Percentiles rank a stretch among this genome's conserved stretches.
Conservation (phyloP, 805 yeast genomes). For the Candida cerambycidarum region DNA sequence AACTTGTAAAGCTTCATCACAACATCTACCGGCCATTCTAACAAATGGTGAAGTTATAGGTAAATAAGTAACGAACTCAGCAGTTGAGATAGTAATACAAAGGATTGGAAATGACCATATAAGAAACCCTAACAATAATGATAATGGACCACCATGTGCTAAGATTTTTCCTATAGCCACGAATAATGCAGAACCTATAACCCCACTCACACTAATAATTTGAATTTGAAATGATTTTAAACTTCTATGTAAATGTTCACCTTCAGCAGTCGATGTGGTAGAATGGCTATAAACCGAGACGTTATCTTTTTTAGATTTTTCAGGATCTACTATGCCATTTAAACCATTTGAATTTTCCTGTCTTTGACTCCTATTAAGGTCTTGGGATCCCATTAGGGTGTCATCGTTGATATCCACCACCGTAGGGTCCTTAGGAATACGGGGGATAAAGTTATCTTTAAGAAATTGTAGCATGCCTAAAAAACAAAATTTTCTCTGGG, state of each 20-base stretch:
- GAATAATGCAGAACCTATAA: conserved; percentile 78
- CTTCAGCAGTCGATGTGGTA: conserved; percentile 16
- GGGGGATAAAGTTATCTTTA: conserved; percentile 17
- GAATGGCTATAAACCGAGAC: conserved; percentile 17
- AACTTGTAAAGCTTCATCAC: conserved; percentile 72
- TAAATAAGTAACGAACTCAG: conserved; percentile 75
- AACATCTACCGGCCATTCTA: conserved; percentile 69
- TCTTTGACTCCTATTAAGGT: no score
- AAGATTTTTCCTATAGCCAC: conserved; percentile 69
- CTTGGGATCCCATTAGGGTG: neutral
- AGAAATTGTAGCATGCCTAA: conserved; percentile 10
- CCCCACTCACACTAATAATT: conserved; percentile 76
- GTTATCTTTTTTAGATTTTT: conserved; percentile 10
- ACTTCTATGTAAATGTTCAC: conserved; percentile 35
- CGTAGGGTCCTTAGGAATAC: conserved; percentile 12
- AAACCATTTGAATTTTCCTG: neutral
- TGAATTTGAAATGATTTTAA: conserved; percentile 72
- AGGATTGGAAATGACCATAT: conserved; percentile 72
- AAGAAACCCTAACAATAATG: conserved; percentile 61
- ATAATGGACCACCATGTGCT: conserved; percentile 68
- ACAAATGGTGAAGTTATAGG: conserved; percentile 80
- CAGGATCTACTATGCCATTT: neutral
- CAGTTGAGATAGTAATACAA: conserved; percentile 65
- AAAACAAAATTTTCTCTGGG: conserved; percentile 4
- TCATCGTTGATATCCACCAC: conserved; percentile 1